These are phyloP conservation scores for Fusarium sp. DNA, from an alignment of 2,329 filamentous ascomycete species.

Conservation along the genomic window DNA sequence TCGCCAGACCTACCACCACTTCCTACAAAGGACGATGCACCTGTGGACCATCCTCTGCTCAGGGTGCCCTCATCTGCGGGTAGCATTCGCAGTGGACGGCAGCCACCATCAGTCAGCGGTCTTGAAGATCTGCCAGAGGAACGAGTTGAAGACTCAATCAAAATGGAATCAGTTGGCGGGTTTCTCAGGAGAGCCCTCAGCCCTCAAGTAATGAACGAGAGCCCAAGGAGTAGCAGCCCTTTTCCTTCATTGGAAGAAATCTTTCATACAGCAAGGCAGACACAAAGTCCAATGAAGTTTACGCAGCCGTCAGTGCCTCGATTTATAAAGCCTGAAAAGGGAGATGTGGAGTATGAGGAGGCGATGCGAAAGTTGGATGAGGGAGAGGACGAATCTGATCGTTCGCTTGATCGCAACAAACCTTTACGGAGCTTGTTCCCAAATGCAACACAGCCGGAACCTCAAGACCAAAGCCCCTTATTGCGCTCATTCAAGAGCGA, in stretches of 20 bases:
- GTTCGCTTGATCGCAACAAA: slow-evolving; percentile 44
- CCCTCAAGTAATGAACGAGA: slow-evolving; percentile 32
- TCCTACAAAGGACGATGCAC: slow-evolving; percentile 16
- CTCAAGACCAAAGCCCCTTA: slow-evolving; percentile 3
- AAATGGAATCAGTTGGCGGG: slow-evolving; percentile 42
- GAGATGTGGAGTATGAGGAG: slow-evolving; percentile 59
- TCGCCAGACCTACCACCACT: slow-evolving; percentile 26
- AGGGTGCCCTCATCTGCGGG: slow-evolving; percentile 47
- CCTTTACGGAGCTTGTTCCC: slow-evolving; percentile 51
- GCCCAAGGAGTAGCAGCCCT: slow-evolving; percentile 52
- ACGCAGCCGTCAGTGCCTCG: slow-evolving; percentile 46
- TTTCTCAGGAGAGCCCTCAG: slow-evolving; percentile 30
- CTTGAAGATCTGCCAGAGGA: slow-evolving; percentile 50
- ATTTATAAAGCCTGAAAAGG: slow-evolving; percentile 44
- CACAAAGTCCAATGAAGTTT: slow-evolving; percentile 53
- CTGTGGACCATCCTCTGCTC: slow-evolving; percentile 21
- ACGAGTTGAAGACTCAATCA: slow-evolving; percentile 37
- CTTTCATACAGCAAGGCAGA: slow-evolving; percentile 57
- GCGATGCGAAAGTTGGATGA: slow-evolving; percentile 60
- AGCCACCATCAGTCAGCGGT: slow-evolving; percentile 60
- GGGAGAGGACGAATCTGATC: slow-evolving; percentile 49
- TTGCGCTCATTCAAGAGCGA: slow-evolving; percentile 17
- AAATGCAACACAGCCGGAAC: slow-evolving; percentile 51
- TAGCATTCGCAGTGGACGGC: slow-evolving; percentile 63
- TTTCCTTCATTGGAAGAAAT: slow-evolving; percentile 56